A percentile compares a stretch with the other conserved stretches of the same genome.
Evolutionary conservation across 192 early-diverging fungal genomes (phyloP).

Genomic region (Entrophospora sp.): DNA sequence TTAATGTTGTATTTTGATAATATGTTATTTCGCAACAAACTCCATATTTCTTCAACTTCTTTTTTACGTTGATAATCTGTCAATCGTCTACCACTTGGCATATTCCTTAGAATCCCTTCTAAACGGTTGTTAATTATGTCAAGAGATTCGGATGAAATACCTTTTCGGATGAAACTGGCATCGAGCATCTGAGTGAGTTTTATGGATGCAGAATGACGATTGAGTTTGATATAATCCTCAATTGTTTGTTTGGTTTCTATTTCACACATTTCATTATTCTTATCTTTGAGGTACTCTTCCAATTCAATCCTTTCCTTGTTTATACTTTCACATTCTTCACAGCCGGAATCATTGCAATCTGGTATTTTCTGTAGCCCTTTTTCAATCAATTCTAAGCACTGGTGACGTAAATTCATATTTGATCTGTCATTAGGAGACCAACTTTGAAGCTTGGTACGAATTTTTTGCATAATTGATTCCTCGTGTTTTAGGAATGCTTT

Average conservation of each 20-base stretch:
- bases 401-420: not conserved
- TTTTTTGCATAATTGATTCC: not conserved
- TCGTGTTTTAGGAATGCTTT: conserved; percentile 6
- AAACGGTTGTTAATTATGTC: not conserved
- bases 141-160: not conserved
- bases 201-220: not conserved
- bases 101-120: not conserved
- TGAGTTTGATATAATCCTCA: conserved; percentile 1
- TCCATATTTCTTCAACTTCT: conserved; percentile 1
- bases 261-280: not conserved
- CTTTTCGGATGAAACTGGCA: not conserved
- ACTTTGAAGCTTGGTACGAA: not conserved
- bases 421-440: not conserved
- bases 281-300: not conserved
- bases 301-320: not conserved
- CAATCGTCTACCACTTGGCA: not conserved
- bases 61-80: not conserved
- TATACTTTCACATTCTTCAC: not conserved
- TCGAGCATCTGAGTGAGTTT: conserved; percentile 13
- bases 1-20: not conserved
- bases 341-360: not conserved
- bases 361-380: not conserved
- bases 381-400: not conserved
- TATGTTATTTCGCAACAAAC: not conserved
- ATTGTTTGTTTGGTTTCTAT: not conserved